Evolutionary conservation across 2,329 filamentous ascomycete species (phyloP).

Genomic region (Fusarium ramigenum): DNA sequence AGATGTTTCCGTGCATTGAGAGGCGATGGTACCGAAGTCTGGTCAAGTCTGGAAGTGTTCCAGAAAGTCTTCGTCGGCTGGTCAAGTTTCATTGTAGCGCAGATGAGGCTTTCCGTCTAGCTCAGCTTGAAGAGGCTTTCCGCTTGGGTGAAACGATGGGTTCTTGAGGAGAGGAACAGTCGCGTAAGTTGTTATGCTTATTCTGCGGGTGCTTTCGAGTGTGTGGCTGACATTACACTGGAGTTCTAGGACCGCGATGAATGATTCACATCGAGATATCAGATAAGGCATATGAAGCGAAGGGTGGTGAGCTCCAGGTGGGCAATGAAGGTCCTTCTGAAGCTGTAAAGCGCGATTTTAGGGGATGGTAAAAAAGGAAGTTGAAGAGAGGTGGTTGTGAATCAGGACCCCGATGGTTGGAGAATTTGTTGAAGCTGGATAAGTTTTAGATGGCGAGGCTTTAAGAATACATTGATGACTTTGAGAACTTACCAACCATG

Average conservation of each 20-base stretch:
- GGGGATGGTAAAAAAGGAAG: background rate
- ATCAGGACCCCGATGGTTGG: no score
- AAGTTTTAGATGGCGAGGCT: background rate
- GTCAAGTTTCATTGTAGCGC: background rate
- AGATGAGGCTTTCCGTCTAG: background rate
- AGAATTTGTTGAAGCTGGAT: background rate
- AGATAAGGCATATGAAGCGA: background rate
- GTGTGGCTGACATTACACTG: background rate
- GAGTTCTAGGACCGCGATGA: fast-evolving
- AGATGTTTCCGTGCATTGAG: background rate
- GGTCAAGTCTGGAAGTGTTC: background rate
- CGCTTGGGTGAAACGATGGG: background rate
- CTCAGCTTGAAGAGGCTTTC: background rate
- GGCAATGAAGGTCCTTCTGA: fast-evolving
- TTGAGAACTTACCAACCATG: fast-evolving
- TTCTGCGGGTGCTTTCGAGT: fast-evolving
- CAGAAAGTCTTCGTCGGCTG: background rate
- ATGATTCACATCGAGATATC: background rate
- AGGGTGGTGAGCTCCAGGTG: fast-evolving
- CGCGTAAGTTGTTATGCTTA: background rate
- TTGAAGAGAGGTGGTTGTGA: fast-evolving
- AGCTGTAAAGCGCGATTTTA: fast-evolving
- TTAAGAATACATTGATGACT: fast-evolving
- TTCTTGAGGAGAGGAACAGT: fast-evolving
- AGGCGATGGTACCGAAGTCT: background rate